Evolutionary conservation across 2,329 filamentous ascomycete species (phyloP).

Genomic region (Cytospora chrysosperma): DNA sequence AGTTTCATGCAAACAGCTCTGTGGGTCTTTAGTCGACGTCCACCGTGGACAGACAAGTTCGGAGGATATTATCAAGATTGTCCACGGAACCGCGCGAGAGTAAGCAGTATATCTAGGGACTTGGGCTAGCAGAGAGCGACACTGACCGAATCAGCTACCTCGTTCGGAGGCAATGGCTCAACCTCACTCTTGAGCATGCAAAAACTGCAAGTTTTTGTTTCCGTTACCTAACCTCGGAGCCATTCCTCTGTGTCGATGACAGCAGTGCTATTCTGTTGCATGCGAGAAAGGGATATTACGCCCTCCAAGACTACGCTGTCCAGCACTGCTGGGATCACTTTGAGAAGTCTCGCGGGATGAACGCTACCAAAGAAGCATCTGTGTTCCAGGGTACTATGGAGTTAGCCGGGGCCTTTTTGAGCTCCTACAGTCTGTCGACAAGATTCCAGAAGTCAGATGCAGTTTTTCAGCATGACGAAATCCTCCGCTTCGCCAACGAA

Average conservation of each 20-base stretch:
- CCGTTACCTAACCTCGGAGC: not conserved
- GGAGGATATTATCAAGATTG: not conserved
- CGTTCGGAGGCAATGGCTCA: not conserved
- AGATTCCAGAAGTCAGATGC: not conserved
- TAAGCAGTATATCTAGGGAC: not conserved
- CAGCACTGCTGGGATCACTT: not conserved
- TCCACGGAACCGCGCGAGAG: conserved; percentile 2
- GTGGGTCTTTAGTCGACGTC: not conserved
- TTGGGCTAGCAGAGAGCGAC: not conserved
- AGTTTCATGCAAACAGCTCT: conserved; percentile 1
- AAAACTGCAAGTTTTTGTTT: conserved; percentile 2
- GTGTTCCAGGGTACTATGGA: not conserved
- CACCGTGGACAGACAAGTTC: not conserved
- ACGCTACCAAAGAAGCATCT: not conserved
- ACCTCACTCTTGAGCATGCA: not conserved
- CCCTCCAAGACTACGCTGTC: not conserved
- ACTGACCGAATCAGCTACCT: not conserved
- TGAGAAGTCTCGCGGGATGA: not conserved
- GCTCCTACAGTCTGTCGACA: not conserved
- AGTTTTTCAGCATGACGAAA: not conserved
- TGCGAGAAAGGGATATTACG: not conserved
- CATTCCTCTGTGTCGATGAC: not conserved
- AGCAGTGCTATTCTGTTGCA: not conserved
- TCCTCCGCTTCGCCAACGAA: not conserved
- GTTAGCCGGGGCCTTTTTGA: not conserved